Evolutionary conservation across 441 rosid species (phyloP), one percentile per base, ranked within the genome.

Genomic region (Eruca vesicaria): DNA sequence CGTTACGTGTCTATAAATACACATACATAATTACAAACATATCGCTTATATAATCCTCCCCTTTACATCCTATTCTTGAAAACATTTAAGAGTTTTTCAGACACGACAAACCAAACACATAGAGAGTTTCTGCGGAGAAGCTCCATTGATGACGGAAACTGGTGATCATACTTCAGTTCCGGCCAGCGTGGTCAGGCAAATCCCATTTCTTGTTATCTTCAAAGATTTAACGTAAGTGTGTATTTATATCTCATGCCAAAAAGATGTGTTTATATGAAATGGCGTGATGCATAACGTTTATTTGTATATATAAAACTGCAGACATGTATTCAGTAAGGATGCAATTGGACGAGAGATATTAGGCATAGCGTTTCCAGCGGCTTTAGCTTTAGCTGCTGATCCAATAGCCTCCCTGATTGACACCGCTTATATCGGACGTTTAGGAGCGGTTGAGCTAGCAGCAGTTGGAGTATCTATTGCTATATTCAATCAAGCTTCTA

Each of bases 181-280:
- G 28, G 31, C 58, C 11, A 77, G 32, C 58, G 58, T 31, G 26
- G 71, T 10, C 45, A 66, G 9, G 78, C 78, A 75, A 52, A 41
- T 90, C 63, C 97, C 98, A 52, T 45, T 86, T 33, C 75, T 79
- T 53, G 86, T 91, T 36, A 86, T 95, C 86, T 93, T 93, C 76
- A 89, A 80, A 72, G 97, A 93, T 77, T 85, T 83, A 77, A 90
- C 94, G 99, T 93, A 75, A 50, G 53, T 45, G 53, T 45, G 55
- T 48, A 16, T 45, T 45, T 45, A 15, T 45, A 45, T 45, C 53
- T 45, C 53, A 45, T 45, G 15, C 53, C 9, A 16, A 15, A 45
- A 45, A 45, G 2, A 68, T 45, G 72, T 63, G 5, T 48, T 11
- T 67, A 1, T 3, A 12, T 53, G 16, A 26, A 53, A 35, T 61